phyloP scores from a whole-genome alignment of 306 rosid species.

The Arachis hypogaea region DNA sequence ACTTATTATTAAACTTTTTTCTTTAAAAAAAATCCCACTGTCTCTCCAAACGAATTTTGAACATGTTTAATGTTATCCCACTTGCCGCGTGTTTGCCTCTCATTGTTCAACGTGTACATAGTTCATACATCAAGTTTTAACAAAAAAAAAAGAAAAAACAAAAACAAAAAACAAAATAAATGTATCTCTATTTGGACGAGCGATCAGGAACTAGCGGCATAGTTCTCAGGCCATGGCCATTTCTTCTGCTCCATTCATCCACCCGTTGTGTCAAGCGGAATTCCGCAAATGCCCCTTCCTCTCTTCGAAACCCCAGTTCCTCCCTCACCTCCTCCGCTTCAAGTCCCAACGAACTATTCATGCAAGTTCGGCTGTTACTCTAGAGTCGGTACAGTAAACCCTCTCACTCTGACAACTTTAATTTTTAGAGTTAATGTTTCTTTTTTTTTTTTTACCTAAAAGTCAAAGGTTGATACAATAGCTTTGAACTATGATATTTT shows the following conservation, averaged over 20 bases:
- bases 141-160: too few species aligned
- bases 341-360: conserved; percentile 36
- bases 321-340: conserved; percentile 33
- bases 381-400: conserved; percentile 47
- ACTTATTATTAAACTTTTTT: too few species aligned
- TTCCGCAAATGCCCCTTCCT: conserved; percentile 49
- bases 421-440: background rate
- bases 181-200: background rate
- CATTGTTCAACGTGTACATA: too few species aligned
- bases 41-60: too few species aligned
- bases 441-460: background rate
- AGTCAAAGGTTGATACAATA: background rate
- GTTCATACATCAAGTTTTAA: too few species aligned
- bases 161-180: too few species aligned
- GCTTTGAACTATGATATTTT: background rate
- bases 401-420: background rate
- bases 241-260: conserved; percentile 42
- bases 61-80: too few species aligned
- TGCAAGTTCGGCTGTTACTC: conserved; percentile 51
- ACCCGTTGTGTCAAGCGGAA: conserved; percentile 39
- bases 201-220: background rate
- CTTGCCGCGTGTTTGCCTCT: too few species aligned
- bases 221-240: conserved; percentile 21
- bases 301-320: conserved; percentile 39
- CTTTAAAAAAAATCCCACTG: too few species aligned